Conservation (phyloP, 2,329 filamentous ascomycete species). For the Cucurbitaria berberidis region DNA sequence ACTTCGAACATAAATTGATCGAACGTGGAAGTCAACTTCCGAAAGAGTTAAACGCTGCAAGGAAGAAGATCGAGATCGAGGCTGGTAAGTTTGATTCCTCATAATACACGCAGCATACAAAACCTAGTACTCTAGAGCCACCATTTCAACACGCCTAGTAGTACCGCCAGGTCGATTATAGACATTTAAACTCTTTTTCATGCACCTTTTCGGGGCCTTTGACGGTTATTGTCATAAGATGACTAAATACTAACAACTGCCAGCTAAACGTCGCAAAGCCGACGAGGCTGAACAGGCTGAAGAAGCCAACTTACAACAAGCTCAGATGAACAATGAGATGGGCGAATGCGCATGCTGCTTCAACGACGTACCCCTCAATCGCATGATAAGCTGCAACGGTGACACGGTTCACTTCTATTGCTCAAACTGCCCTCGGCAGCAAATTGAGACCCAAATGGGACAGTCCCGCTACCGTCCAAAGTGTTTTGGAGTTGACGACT, state of each 20-base stretch:
- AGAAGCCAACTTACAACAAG: slow-evolving; percentile 42
- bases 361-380: slow-evolving; percentile 67
- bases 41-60: slow-evolving; percentile 42
- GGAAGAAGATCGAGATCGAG: slow-evolving; percentile 31
- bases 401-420: slow-evolving; percentile 71
- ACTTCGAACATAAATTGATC: slow-evolving; percentile 25
- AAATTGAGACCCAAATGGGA: slow-evolving; percentile 73
- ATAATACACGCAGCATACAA: neutral
- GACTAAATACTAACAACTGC: slow-evolving; percentile 4
- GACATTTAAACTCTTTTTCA: no score
- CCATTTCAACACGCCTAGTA: no score
- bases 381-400: slow-evolving; percentile 71
- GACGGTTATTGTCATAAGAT: neutral
- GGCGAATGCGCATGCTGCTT: slow-evolving; percentile 77
- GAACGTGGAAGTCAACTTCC: slow-evolving; percentile 32
- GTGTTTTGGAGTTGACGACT: slow-evolving; percentile 70
- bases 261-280: slow-evolving; percentile 37
- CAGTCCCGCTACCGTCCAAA: slow-evolving; percentile 69
- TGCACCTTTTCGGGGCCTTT: no score
- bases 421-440: slow-evolving; percentile 66
- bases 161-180: no score
- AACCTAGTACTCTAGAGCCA: no score
- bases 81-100: slow-evolving; percentile 15
- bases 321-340: slow-evolving; percentile 53
- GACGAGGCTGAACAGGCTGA: slow-evolving; percentile 36